Base-by-base conservation (phyloP, 139 green algal genomes). In the Limnomonas spitsbergensis region DNA sequence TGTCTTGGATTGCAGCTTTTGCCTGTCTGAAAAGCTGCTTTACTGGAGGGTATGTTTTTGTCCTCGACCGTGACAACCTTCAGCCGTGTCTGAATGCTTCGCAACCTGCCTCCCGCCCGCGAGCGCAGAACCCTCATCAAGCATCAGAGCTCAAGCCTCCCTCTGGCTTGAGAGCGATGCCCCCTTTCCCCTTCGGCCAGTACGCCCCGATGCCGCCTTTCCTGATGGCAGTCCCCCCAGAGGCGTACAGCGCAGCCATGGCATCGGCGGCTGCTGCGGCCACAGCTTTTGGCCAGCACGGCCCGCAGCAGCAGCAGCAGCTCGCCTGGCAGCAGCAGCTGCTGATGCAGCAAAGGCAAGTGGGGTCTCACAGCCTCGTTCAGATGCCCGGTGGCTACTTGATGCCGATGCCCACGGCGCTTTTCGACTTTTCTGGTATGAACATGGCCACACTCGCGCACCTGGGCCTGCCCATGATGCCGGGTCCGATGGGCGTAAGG, bases 361-460 rank as follows among this genome's bases (percentile, higher is more conserved):
- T 34, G 47, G 14, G 47, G 20, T 61, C 14, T 20, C 47, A 61
- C 47, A 61, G 47, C 47, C 20, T 20, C 47, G 14, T 61, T 14
- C 47, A 61, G 20, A 20, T 61, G 14, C 47, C 47, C 14, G 47
- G 47, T 14, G 47, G 61, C n/a, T n/a, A n/a, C n/a, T 32, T 31
- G 61, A 71, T 71, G 61, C 26, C 9, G 61, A 31, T 31, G 26
- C 9, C n/a, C 6, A 7, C n/a, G n/a, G 61, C 61, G 6, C 61
- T 71, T 20, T 20, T 71, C 27, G 61, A 31, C 9, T 20, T 34
- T 34, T 71, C 26, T 14, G 26, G 61, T 7, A 7, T 31, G 6
- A 71, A 71, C 24, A 71, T 71, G n/a, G 61, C 61, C 9, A 71
- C n/a, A 20, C 61, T 76, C 0, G 56, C 14, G 1, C 61, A 31